Conservation (phyloP, 2,329 filamentous ascomycete genomes). For the Apiospora arundinis region DNA sequence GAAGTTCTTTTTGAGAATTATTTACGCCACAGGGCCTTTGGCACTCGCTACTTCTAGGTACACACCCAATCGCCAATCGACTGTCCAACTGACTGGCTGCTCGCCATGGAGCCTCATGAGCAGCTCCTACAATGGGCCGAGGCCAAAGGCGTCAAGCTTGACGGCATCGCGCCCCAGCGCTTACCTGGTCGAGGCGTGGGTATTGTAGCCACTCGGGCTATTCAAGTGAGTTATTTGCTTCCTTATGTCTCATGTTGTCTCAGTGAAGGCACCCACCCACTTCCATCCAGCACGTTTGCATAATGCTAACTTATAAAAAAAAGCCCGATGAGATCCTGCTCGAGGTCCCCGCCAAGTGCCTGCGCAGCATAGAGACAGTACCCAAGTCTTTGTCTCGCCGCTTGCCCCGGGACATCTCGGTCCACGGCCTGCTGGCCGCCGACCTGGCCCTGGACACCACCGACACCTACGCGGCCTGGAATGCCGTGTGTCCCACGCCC, state of each 20-base stretch:
- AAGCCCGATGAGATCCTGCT: slow-evolving; percentile 68
- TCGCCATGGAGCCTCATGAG: slow-evolving; percentile 15
- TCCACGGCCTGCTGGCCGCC: slow-evolving; percentile 77
- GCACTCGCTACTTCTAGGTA: neutral
- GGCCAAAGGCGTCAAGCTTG: slow-evolving; percentile 67
- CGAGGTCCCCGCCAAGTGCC: slow-evolving; percentile 65
- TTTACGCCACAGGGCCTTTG: neutral
- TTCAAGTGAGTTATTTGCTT: slow-evolving; percentile 60
- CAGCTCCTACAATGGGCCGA: slow-evolving; percentile 72
- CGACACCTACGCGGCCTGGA: slow-evolving; percentile 62
- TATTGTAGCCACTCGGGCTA: slow-evolving; percentile 70
- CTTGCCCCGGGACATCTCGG: slow-evolving; percentile 59
- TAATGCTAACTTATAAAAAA: slow-evolving; percentile 23
- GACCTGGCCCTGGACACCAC: slow-evolving; percentile 64
- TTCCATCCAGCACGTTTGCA: neutral
- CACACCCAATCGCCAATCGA: neutral
- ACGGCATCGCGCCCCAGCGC: slow-evolving; percentile 69
- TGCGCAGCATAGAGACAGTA: slow-evolving; percentile 69
- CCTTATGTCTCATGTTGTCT: neutral
- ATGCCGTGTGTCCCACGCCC: slow-evolving; percentile 68
- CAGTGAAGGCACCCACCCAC: no score
- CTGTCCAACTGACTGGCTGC: neutral
- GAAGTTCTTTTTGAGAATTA: neutral
- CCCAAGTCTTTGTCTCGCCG: slow-evolving; percentile 57
- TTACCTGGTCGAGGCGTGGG: slow-evolving; percentile 80